Conservation (phyloP, 1,284 basidiomycete species). For the Puccinia novopanici region DNA sequence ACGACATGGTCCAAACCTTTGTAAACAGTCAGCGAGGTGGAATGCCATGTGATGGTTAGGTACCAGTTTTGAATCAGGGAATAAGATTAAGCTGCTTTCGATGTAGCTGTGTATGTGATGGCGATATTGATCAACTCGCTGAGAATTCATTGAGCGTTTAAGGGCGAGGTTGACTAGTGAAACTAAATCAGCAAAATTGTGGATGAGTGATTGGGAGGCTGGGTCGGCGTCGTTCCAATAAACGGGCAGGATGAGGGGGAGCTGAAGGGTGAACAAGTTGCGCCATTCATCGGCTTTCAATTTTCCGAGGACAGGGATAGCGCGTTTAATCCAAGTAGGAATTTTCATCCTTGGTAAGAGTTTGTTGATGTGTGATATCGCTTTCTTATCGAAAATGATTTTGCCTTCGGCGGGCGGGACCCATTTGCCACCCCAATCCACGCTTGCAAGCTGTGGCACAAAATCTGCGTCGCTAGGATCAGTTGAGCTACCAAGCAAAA, state of each 20-base stretch:
- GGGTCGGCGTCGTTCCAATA: neutral
- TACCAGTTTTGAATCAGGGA: neutral
- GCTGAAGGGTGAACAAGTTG: constrained; percentile 32
- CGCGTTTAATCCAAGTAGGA: constrained; percentile 35
- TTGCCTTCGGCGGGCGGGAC: neutral
- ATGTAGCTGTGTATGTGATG: constrained; percentile 6
- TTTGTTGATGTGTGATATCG: constrained; percentile 11
- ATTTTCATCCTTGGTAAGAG: neutral
- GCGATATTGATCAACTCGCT: neutral
- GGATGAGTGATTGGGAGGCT: neutral
- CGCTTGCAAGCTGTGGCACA: no score
- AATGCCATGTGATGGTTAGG: constrained; percentile 44
- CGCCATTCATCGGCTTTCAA: constrained; percentile 44
- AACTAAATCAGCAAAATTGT: constrained; percentile 18
- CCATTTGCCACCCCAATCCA: constrained; percentile 12
- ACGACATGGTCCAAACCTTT: constrained; percentile 19
- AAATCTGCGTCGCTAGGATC: constrained; percentile 16
- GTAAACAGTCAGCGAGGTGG: constrained; percentile 13
- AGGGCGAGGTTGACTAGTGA: constrained; percentile 22
- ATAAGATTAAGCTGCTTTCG: neutral
- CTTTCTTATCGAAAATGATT: neutral
- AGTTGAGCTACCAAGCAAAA: neutral
- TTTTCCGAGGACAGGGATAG: neutral
- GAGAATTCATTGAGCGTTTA: neutral
- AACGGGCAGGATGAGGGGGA: constrained; percentile 32